These are phyloP conservation scores for Mortierella hygrophila DNA, from an alignment of 192 early-diverging fungal species.

Conservation along the genomic window DNA sequence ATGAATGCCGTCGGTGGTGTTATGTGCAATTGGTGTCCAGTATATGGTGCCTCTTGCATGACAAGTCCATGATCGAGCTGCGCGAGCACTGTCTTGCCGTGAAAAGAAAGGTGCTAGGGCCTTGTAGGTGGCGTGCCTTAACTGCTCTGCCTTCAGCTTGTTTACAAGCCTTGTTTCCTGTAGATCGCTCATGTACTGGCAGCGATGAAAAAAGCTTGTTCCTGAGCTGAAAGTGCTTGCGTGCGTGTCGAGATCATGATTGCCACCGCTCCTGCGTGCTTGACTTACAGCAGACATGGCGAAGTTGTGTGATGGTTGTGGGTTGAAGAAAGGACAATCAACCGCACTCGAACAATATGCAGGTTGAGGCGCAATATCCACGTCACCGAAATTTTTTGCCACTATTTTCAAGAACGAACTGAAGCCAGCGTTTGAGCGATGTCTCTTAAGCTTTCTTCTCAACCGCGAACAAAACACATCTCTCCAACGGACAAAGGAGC, in stretches of 20 bases:
- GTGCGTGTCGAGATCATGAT: not conserved
- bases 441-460: no score
- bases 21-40: not conserved
- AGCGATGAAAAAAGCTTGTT: not conserved
- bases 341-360: not conserved
- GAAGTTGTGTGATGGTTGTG: not conserved
- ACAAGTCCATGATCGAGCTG: not conserved
- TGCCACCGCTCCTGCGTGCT: not conserved
- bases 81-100: not conserved
- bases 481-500: not conserved
- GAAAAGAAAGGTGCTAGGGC: not conserved
- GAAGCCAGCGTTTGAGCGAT: no score
- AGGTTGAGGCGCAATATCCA: not conserved
- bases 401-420: not conserved
- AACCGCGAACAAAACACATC: no score
- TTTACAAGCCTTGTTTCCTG: not conserved
- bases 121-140: not conserved
- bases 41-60: not conserved
- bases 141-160: not conserved
- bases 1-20: not conserved
- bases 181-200: not conserved
- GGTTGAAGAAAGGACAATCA: not conserved
- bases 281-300: constrained; percentile 39
- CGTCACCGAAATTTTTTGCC: not conserved
- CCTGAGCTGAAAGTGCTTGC: not conserved